Base-by-base conservation (phyloP, 441 rosid genomes). In the Bruguiera hainesii region DNA sequence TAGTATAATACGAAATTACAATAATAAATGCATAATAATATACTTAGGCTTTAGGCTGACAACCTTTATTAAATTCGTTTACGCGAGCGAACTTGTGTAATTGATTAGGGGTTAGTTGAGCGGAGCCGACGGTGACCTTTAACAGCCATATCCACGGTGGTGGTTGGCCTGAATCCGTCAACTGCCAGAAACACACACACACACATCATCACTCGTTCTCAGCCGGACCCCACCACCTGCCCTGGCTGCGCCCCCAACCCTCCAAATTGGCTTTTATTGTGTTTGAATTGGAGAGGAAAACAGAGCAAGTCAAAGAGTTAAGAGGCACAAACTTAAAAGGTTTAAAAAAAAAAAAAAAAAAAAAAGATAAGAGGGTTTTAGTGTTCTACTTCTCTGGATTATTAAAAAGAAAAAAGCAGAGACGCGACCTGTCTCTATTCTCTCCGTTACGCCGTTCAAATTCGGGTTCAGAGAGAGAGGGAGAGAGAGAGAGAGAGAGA, bases 391-490 rank as follows among this genome's bases (percentile, higher is more conserved):
- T 29, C 35, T 21, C 58, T 3, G 18, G 10, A 8, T 29, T 52
- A n/a, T 18, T 35, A 15, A 10, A 35, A 16, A 37, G 33, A 63
- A 51, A 73, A 56, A 26, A 26, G 2, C 26, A 2, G 42, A 69
- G 78, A 73, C 71, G 67, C 78, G 78, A 70, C 71, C 67, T 73
- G 67, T 69, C 21, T 21, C 2, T n/a, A 3, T 53, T 33, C 0
- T 11, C 15, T 51, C 51, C 21, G 20, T 50, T n/a, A 6, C 19
- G n/a, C 21, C 23, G 31, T 18, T 50, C 25, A 15, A 25, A 3
- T 69, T 33, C 25, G 39, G 21, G 23, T 29, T 23, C 28, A 42
- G 37, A 64, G 37, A 31, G 30, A 46, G 4, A 70, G 60, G 20
- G 11, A 61, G 28, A 26, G 7, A 31, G 37, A 20, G 20, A 20